A percentile compares a stretch with the other conserved stretches of the same genome.
Conservation (phyloP, 305 asterid genomes). For the Rubia tinctorum region DNA sequence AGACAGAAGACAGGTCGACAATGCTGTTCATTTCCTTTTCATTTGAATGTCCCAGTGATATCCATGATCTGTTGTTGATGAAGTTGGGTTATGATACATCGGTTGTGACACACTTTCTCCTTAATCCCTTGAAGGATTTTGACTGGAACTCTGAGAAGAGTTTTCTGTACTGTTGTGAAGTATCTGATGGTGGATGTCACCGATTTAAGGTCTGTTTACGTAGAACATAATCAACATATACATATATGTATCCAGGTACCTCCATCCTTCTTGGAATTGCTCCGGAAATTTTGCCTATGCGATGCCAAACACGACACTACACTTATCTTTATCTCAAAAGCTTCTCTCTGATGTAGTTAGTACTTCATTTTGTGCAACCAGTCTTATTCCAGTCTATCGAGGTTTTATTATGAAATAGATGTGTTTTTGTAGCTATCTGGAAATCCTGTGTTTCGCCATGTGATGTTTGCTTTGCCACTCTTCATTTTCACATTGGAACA, state of each 20-base stretch:
- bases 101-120: slow-evolving; percentile 13
- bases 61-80: not conserved
- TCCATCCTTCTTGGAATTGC: not conserved
- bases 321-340: not conserved
- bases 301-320: not conserved
- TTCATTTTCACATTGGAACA: not conserved
- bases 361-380: not conserved
- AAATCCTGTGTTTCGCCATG: not conserved
- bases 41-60: not conserved
- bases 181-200: slow-evolving; percentile 42
- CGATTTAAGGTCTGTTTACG: slow-evolving; percentile 51
- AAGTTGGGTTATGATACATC: not conserved
- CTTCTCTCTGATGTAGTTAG: not conserved
- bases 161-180: slow-evolving; percentile 48
- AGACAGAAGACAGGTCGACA: slow-evolving; percentile 48
- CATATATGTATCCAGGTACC: too few species aligned
- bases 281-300: not conserved
- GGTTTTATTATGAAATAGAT: not conserved
- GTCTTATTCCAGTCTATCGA: too few species aligned
- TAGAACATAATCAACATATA: not conserved
- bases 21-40: not conserved
- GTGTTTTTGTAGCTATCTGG: not conserved
- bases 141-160: slow-evolving; percentile 68
- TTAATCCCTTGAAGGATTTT: slow-evolving; percentile 33
- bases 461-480: not conserved